These are phyloP conservation scores for Cladorrhinum sp. DNA, from an alignment of 2,329 filamentous ascomycete genomes.

Conservation along the genomic window DNA sequence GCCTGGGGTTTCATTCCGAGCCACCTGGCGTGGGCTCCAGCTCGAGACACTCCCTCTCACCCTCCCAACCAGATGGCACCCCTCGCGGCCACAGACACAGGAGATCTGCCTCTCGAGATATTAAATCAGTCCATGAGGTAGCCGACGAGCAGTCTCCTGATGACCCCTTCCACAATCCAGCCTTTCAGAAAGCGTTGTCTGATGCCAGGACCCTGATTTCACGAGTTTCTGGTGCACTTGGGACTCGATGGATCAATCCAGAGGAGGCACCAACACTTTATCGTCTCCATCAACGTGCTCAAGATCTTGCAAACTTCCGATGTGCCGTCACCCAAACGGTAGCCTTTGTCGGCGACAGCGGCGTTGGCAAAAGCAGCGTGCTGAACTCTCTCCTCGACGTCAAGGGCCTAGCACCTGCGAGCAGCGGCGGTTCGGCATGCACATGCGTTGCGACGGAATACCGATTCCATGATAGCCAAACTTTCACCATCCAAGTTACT, in stretches of 20 bases:
- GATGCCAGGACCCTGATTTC: constrained; percentile 35
- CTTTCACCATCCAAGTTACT: constrained; percentile 36
- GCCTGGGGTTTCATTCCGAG: too few relatives aligned
- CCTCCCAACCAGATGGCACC: too few relatives aligned
- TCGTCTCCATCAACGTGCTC: constrained; percentile 34
- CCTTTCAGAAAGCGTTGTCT: constrained; percentile 35
- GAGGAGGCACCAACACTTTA: constrained; percentile 40
- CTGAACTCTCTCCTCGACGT: constrained; percentile 47
- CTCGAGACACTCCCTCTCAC: too few relatives aligned
- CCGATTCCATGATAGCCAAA: constrained; percentile 34
- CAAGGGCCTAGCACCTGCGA: constrained; percentile 40
- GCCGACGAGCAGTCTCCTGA: constrained; percentile 19
- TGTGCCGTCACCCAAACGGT: constrained; percentile 41
- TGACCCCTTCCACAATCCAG: constrained; percentile 36
- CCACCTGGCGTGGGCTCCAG: too few relatives aligned
- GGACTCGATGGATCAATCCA: constrained; percentile 36
- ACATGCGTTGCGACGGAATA: constrained; percentile 50
- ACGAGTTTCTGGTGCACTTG: constrained; percentile 33
- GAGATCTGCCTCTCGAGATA: neutral
- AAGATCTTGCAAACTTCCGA: constrained; percentile 36
- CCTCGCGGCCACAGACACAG: neutral
- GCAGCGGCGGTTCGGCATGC: constrained; percentile 43
- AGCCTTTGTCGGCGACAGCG: constrained; percentile 48
- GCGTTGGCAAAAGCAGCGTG: constrained; percentile 49
- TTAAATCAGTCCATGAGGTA: constrained; percentile 12